Conservation (phyloP, 148 eudicot species). For the Chenopodium quinoa region DNA sequence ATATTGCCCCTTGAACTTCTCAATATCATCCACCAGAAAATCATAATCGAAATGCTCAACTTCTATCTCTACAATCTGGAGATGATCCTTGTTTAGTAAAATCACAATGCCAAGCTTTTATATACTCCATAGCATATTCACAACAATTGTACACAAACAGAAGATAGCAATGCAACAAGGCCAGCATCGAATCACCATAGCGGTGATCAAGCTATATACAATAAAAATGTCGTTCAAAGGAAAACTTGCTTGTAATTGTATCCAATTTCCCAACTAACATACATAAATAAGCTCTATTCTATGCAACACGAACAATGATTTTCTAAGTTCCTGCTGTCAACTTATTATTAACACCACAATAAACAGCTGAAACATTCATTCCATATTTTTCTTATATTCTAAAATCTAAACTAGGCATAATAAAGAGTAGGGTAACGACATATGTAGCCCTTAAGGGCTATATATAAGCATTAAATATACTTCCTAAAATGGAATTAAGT, state of each 20-base stretch:
- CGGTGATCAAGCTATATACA: too few species aligned
- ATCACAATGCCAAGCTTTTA: not conserved
- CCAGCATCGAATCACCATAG: too few species aligned
- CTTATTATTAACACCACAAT: not conserved
- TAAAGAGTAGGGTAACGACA: not conserved
- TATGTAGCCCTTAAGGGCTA: too few species aligned
- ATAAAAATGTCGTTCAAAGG: not conserved
- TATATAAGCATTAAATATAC: too few species aligned
- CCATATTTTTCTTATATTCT: not conserved
- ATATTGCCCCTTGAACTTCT: not conserved
- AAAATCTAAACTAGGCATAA: too few species aligned
- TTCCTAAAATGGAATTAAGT: too few species aligned
- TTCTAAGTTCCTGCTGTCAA: not conserved
- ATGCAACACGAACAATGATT: not conserved
- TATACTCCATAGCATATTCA: too few species aligned
- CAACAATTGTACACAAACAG: too few species aligned
- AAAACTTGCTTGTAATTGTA: not conserved
- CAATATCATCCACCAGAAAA: not conserved
- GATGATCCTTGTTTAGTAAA: not conserved
- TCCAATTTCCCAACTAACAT: not conserved
- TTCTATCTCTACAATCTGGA: not conserved
- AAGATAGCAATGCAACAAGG: too few species aligned
- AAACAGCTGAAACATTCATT: not conserved
- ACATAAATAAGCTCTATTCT: not conserved
- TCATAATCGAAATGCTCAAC: too few species aligned